Evolutionary conservation across 2,329 filamentous ascomycete species (phyloP).

Genomic region (Cladosporium sp.): DNA sequence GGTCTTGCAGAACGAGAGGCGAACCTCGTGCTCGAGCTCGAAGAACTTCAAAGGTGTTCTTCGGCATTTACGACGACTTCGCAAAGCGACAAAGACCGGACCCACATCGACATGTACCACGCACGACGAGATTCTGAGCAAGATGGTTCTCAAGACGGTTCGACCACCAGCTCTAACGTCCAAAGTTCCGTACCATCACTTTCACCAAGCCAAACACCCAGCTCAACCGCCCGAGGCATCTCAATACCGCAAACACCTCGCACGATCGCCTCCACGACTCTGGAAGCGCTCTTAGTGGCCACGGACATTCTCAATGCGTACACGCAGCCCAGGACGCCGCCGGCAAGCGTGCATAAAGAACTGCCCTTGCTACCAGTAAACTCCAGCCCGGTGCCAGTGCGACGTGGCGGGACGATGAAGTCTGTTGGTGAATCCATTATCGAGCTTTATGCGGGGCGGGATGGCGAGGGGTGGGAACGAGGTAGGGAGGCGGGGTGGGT

Average conservation of each 20-base stretch:
- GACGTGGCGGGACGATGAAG: constrained; percentile 31
- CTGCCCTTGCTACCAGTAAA: constrained; percentile 28
- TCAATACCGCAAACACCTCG: constrained; percentile 12
- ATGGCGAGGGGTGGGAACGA: not conserved
- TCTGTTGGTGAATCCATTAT: constrained; percentile 37
- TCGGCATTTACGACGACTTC: not conserved
- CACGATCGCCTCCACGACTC: constrained; percentile 9
- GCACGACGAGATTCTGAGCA: not conserved
- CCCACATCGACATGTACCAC: not conserved
- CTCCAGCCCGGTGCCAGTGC: constrained; percentile 20
- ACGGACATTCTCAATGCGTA: not conserved
- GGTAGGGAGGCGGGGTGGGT: not conserved
- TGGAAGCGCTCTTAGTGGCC: not conserved
- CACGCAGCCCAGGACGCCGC: constrained; percentile 5
- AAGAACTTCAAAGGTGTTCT: constrained; percentile 18
- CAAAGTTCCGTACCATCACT: not conserved
- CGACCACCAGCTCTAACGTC: not conserved
- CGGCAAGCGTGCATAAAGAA: constrained; percentile 27
- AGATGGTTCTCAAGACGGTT: not conserved
- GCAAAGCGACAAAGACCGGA: not conserved
- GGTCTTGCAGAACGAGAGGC: constrained; percentile 33
- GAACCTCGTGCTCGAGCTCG: constrained; percentile 28
- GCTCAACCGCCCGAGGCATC: constrained; percentile 25
- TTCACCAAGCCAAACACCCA: not conserved
- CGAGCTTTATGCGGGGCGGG: constrained; percentile 27